These are phyloP conservation scores for Aspergillus puulaauensis DNA, from an alignment of 2,329 filamentous ascomycete species.

Conservation along the genomic window DNA sequence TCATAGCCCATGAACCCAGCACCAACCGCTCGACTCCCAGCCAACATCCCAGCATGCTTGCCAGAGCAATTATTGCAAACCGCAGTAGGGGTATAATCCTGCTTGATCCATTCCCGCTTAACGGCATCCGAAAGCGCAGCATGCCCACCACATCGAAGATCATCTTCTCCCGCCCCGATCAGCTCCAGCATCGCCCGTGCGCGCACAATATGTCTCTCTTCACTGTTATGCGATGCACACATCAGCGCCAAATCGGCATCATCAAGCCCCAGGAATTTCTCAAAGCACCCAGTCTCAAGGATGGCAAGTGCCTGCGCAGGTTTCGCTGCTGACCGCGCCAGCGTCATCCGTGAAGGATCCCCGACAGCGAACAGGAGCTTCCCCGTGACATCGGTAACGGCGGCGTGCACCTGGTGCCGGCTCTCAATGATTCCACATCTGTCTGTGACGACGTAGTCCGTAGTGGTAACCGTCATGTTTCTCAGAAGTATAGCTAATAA, in stretches of 20 bases:
- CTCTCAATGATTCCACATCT: slow-evolving; percentile 46
- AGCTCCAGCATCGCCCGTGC: slow-evolving; percentile 41
- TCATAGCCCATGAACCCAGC: slow-evolving; percentile 38
- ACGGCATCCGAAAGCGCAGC: slow-evolving; percentile 35
- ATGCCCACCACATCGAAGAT: slow-evolving; percentile 48
- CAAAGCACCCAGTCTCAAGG: slow-evolving; percentile 42
- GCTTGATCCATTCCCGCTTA: slow-evolving; percentile 42
- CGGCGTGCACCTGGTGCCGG: slow-evolving; percentile 45
- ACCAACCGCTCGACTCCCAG: slow-evolving; percentile 40
- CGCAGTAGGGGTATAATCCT: slow-evolving; percentile 37
- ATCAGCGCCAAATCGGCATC: slow-evolving; percentile 47
- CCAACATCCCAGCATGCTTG: slow-evolving; percentile 52
- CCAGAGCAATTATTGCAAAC: slow-evolving; percentile 51
- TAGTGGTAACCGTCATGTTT: not conserved
- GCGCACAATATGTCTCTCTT: slow-evolving; percentile 42
- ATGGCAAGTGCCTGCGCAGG: slow-evolving; percentile 48
- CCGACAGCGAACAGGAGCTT: slow-evolving; percentile 43
- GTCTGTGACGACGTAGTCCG: slow-evolving; percentile 34
- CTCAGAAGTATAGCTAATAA: not conserved
- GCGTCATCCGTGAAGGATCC: slow-evolving; percentile 43
- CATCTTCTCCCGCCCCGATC: slow-evolving; percentile 30
- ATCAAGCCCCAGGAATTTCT: slow-evolving; percentile 35
- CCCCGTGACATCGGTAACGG: slow-evolving; percentile 41
- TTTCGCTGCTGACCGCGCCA: slow-evolving; percentile 49
- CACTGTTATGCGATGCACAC: slow-evolving; percentile 50